Evolutionary conservation across 75 land plant genomes (phyloP).

Genomic region (Cryptomeria japonica): DNA sequence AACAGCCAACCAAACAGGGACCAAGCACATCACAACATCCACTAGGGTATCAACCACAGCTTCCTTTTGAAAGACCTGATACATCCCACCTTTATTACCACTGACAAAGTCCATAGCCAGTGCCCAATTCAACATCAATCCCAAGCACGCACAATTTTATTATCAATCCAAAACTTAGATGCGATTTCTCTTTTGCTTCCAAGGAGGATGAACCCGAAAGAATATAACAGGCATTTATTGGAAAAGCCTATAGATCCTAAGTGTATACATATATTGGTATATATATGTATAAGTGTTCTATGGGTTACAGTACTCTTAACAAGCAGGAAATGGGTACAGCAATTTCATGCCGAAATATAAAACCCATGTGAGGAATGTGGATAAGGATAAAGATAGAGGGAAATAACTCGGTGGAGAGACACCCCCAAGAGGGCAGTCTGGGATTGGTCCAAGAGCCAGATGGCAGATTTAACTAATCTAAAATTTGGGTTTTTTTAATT

Average conservation of each 20-base stretch:
- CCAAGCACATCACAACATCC: slow-evolving; percentile 51
- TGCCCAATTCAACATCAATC: not conserved
- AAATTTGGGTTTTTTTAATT: not conserved
- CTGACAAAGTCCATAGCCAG: not conserved
- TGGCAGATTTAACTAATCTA: slow-evolving; percentile 1
- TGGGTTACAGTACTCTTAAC: not conserved
- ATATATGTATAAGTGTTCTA: not conserved
- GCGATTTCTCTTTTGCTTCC: not conserved
- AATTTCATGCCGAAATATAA: not conserved
- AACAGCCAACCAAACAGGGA: slow-evolving; percentile 88
- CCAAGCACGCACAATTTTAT: not conserved
- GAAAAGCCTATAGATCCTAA: not conserved
- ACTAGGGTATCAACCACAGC: slow-evolving; percentile 40
- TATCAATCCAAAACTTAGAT: not conserved
- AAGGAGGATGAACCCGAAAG: not conserved
- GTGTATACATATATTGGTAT: not conserved
- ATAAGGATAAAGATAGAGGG: slow-evolving; percentile 8
- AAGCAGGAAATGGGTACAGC: not conserved
- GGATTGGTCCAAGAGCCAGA: not conserved
- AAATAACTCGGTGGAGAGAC: not conserved
- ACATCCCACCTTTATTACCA: not conserved
- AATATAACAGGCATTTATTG: not conserved
- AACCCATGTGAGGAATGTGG: slow-evolving; percentile 10
- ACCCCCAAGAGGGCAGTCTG: not conserved
- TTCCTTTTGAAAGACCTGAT: slow-evolving; percentile 27